Evolutionary conservation across 306 rosid genomes (phyloP), one percentile per base, ranked within the genome.

Genomic region (Vigna angularis): DNA sequence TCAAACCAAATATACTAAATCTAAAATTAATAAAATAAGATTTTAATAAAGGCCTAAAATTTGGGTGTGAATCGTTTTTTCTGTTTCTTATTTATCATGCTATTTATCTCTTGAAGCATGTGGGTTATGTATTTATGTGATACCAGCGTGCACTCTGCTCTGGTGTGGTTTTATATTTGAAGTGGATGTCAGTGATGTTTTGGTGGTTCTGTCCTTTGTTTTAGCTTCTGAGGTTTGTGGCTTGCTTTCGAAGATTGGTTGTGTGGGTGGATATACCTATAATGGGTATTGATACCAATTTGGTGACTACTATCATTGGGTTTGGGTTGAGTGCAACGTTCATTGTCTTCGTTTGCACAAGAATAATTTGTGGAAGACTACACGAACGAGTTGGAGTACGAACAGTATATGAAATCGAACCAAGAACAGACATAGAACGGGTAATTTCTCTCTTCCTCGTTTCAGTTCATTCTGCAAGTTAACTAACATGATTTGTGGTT

Each of bases 241-340:
- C 63, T 73, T 58, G 65, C 13, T 55, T 61, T 51, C 22, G 69
- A 73, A 71, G 61, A 45, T 73, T 72, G 85, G 70, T 81, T 72
- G 67, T 59, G 81, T 42, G 30, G 22, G 67, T 72, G 73, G 55
- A 75, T 85, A 78, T 40, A 40, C 45, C 45, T 42, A 9, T 71
- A 82, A 80, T 85, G 86, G 80, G 87, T 82, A 48, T 88, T 9
- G 30, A 9, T 67, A 87, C 87, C 79, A 92, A 92, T 86, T 85
- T 90, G 88, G 72, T 88, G 63, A 95, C 93, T 28, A 89, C 97
- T 77, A 67, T 88, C 22, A 84, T 95, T 81, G 98, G 98, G 53
- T 95, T 95, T 85, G 98, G 96, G 51, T 80, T 95, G 89, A 95
- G 98, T 84, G 96, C 97, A 45, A 89, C 97, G 59, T 95, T 95